Conservation (phyloP, 176 grass and related monocot species). For the Hordeum marinum region DNA sequence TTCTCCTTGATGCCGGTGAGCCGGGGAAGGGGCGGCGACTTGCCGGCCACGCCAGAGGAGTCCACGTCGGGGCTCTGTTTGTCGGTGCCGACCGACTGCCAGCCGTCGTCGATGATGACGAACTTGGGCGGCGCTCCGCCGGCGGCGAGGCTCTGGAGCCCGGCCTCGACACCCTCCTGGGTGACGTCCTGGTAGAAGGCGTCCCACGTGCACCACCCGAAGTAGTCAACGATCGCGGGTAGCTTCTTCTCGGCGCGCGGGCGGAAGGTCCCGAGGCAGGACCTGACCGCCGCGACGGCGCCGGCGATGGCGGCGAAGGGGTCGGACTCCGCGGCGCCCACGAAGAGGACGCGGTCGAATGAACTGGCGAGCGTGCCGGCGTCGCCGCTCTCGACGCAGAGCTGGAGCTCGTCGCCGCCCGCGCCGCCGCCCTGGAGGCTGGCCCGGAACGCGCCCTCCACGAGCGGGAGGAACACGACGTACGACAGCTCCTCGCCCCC, state of each 20-base stretch:
- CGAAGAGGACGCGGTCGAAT: conserved; percentile 54
- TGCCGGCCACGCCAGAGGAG: background rate
- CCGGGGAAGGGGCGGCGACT: conserved; percentile 12
- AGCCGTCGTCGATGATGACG: conserved; percentile 96
- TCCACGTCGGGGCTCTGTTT: background rate
- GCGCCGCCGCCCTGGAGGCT: conserved; percentile 68
- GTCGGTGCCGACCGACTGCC: conserved; percentile 79
- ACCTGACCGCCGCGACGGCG: conserved; percentile 53
- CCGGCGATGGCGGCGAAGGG: conserved; percentile 76
- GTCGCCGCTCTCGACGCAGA: conserved; percentile 94
- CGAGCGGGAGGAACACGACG: conserved; percentile 79
- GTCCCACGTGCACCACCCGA: conserved; percentile 99
- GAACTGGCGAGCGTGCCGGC: conserved; percentile 32
- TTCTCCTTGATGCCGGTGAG: conserved; percentile 95
- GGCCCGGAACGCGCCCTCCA: conserved; percentile 74
- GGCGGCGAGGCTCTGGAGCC: conserved; percentile 56
- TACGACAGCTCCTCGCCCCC: conserved; percentile 20
- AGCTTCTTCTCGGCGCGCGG: conserved; percentile 75
- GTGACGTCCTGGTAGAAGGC: conserved; percentile 93
- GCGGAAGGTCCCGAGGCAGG: conserved; percentile 55
- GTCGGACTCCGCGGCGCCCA: conserved; percentile 66
- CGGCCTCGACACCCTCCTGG: conserved; percentile 85
- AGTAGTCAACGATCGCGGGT: conserved; percentile 83
- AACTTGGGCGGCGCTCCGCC: conserved; percentile 72
- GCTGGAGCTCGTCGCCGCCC: conserved; percentile 46